Conservation (phyloP, 805 yeast genomes). For the Saccharomycopsis schoenii region DNA sequence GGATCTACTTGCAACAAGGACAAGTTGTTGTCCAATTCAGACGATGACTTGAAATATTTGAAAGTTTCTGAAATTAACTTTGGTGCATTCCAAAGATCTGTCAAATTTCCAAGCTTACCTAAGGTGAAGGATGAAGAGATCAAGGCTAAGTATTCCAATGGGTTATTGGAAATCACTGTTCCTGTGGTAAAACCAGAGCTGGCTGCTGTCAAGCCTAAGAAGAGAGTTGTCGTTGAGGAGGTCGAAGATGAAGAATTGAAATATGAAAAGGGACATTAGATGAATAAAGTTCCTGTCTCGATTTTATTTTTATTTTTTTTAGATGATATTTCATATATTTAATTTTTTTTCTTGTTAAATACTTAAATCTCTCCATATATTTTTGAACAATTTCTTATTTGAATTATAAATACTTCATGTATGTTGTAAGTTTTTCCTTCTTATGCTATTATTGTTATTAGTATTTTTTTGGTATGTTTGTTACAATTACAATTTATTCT, state of each 20-base stretch:
- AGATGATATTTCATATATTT: neutral
- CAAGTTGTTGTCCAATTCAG: slow-evolving; percentile 20
- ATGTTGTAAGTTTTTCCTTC: no score
- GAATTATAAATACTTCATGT: no score
- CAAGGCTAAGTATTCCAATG: slow-evolving; percentile 42
- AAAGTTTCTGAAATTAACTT: slow-evolving; percentile 45
- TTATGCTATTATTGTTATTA: no score
- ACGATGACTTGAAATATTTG: slow-evolving; percentile 28
- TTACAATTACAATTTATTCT: no score
- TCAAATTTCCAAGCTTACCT: slow-evolving; percentile 46
- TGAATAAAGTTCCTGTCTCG: neutral
- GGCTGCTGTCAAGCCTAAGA: slow-evolving; percentile 31
- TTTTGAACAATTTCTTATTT: no score
- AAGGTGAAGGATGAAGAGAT: slow-evolving; percentile 43
- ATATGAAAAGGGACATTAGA: slow-evolving; percentile 25
- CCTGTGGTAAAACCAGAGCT: slow-evolving; percentile 33
- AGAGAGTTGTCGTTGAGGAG: slow-evolving; percentile 37
- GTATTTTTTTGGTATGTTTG: no score
- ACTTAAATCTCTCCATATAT: no score
- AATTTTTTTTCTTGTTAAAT: neutral
- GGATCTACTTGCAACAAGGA: slow-evolving; percentile 28
- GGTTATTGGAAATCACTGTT: slow-evolving; percentile 40
- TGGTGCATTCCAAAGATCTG: slow-evolving; percentile 47
- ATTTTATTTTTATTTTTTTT: neutral
- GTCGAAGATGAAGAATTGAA: slow-evolving; percentile 40